phyloP scores from a whole-genome alignment of 1,284 basidiomycete genomes.

The Nidula niveotomentosa region DNA sequence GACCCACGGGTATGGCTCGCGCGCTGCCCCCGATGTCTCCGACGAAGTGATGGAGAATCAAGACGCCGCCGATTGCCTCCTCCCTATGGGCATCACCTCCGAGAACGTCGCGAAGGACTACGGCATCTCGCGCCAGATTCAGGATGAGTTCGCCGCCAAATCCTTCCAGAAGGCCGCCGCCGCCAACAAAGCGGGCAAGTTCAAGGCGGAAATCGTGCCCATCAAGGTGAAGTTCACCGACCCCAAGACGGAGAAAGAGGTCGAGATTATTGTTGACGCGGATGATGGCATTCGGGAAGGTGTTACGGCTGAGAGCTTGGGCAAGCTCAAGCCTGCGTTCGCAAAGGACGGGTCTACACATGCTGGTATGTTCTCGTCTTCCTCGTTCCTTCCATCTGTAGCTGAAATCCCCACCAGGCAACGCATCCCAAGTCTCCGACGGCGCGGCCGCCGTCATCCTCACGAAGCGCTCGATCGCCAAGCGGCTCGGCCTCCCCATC shows the following conservation, averaged over 20 bases:
- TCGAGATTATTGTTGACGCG: constrained; percentile 75
- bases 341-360: constrained; percentile 88
- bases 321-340: constrained; percentile 95
- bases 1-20: background rate
- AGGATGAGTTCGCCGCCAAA: constrained; percentile 86
- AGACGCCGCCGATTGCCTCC: background rate
- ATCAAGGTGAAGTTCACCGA: constrained; percentile 77
- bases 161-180: constrained; percentile 87
- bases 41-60: background rate
- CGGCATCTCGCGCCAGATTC: constrained; percentile 69
- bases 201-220: constrained; percentile 91
- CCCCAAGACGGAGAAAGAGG: constrained; percentile 84
- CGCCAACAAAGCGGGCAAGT: constrained; percentile 90
- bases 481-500: constrained; percentile 88
- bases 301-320: constrained; percentile 84
- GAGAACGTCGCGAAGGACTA: constrained; percentile 92
- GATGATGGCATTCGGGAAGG: constrained; percentile 96
- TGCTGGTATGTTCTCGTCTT: constrained; percentile 37
- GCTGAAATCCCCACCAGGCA: constrained; percentile 24
- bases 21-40: background rate
- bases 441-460: constrained; percentile 96
- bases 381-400: too few species aligned
- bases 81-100: constrained; percentile 96
- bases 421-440: constrained; percentile 96
- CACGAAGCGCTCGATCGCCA: constrained; percentile 83